Base-by-base conservation (phyloP, 148 eudicot genomes). In the Chenopodium album region DNA sequence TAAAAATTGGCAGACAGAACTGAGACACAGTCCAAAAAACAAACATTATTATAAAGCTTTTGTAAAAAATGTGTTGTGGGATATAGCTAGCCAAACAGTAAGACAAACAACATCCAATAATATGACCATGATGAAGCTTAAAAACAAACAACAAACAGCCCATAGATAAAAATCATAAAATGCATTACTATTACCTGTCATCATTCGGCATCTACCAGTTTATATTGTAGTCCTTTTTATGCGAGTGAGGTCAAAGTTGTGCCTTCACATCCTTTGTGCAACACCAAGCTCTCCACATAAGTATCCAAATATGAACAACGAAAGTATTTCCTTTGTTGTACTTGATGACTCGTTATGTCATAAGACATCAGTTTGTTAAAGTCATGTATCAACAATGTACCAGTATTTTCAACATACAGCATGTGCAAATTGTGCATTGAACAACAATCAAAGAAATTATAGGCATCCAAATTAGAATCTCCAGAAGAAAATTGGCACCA, bases 221-320 rank as follows among this genome's bases (percentile, higher is more conserved):
- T 41, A 13, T 1, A 8, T 4, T 22, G 28, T 9, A 20, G 75
- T 2, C 52, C 23, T 44, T 46, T 20, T 44, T 20, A 46, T 20
- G 29, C 29, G 19, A 34, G 20, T 4, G 46, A 32, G 14, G n/a
- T 14, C 9, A 31, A 69, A 69, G 72, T 41, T 69, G 22, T 44
- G 34, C 44, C 46, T 31, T 32, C 5, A 11, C 4, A 69, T 69
- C 72, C 72, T 69, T 67, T 69, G 46, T 71, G 75, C 54, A n/a
- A 71, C 75, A 44, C 75, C 75, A 71, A 71, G 29, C 75, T 71
- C 50, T 71, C 75, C 54, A 44, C 75, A 63, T 63, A 63, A 63
- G 31, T 63, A 63, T 22, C 67, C 67, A n/a, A 1, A 56, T 2
- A 66, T 28, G 37, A n/a, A 28, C 14, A 66, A 66, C 14, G 14